phyloP scores from a whole-genome alignment of 768 basidiomycete genomes.

The Collybia mongolica region DNA sequence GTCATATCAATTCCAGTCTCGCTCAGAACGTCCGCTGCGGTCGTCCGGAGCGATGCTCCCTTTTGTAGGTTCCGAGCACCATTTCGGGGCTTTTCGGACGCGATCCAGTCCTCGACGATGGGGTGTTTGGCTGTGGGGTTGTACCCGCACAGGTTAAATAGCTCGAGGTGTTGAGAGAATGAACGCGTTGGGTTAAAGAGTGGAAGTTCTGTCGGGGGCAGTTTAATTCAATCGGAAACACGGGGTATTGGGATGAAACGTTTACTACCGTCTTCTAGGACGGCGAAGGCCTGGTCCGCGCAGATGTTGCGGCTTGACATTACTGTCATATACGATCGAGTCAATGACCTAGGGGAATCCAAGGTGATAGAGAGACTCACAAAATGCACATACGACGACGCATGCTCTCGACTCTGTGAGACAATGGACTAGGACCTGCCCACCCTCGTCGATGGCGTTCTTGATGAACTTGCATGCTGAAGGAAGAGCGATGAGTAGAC shows the following conservation, averaged over 20 bases:
- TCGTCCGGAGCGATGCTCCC: not conserved
- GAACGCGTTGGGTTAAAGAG: slow-evolving; percentile 48
- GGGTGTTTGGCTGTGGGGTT: slow-evolving; percentile 37
- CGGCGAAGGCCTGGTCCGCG: not conserved
- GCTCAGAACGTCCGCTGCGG: slow-evolving; percentile 13
- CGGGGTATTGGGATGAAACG: not conserved
- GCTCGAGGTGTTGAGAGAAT: slow-evolving; percentile 46
- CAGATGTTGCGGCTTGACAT: not conserved
- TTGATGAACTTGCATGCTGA: slow-evolving; percentile 44
- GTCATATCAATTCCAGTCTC: slow-evolving; percentile 15
- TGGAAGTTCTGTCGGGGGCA: slow-evolving; percentile 39
- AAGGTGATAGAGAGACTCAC: slow-evolving; percentile 31
- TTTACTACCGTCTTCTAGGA: not conserved
- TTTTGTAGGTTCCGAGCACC: not conserved
- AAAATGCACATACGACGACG: slow-evolving; percentile 49
- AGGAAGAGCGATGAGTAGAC: slow-evolving; percentile 44
- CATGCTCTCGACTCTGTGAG: slow-evolving; percentile 54
- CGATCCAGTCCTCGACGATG: slow-evolving; percentile 37
- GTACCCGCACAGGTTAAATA: slow-evolving; percentile 41
- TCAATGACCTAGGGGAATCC: not conserved
- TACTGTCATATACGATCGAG: not conserved
- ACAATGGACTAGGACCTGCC: slow-evolving; percentile 54
- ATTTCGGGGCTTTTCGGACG: slow-evolving; percentile 7
- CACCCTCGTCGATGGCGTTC: slow-evolving; percentile 36
- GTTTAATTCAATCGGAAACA: too few relatives aligned